Evolutionary conservation across 2,329 filamentous ascomycete genomes (phyloP).

Genomic region (Penicillium sp.): DNA sequence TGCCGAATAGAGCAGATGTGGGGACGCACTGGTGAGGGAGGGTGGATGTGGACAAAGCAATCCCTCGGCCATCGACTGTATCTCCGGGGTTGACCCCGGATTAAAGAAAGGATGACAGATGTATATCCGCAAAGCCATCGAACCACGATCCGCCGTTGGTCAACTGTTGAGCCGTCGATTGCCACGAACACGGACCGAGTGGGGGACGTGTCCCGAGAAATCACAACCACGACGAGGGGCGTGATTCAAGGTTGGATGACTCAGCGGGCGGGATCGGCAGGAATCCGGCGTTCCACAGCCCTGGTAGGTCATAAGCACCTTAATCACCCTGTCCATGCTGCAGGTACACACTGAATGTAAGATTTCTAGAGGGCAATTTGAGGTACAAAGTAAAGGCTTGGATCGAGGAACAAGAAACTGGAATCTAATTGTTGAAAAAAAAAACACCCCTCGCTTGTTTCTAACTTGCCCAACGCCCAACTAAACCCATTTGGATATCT

Average conservation of each 20-base stretch:
- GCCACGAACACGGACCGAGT: slow-evolving; percentile 20
- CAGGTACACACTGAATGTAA: too few relatives aligned
- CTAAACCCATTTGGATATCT: background rate
- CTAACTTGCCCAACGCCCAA: slow-evolving; percentile 1
- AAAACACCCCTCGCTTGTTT: background rate
- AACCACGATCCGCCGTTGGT: background rate
- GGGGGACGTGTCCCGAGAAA: slow-evolving; percentile 19
- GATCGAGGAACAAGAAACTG: background rate
- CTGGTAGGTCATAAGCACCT: too few relatives aligned
- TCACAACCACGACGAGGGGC: background rate
- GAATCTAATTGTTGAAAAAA: background rate
- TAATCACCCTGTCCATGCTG: too few relatives aligned
- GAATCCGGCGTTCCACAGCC: background rate
- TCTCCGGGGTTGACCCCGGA: slow-evolving; percentile 6
- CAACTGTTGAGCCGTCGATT: slow-evolving; percentile 4
- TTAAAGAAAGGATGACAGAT: background rate
- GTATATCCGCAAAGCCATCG: background rate
- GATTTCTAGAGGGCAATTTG: background rate
- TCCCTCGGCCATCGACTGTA: slow-evolving; percentile 3
- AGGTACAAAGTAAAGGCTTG: background rate
- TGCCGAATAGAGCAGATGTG: slow-evolving; percentile 7
- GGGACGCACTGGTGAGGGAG: background rate
- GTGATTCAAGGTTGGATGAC: background rate
- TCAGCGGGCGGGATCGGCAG: background rate
- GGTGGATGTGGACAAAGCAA: background rate